Evolutionary conservation across 2,329 filamentous ascomycete species (phyloP).

Genomic region (Magnaporthales sp.): DNA sequence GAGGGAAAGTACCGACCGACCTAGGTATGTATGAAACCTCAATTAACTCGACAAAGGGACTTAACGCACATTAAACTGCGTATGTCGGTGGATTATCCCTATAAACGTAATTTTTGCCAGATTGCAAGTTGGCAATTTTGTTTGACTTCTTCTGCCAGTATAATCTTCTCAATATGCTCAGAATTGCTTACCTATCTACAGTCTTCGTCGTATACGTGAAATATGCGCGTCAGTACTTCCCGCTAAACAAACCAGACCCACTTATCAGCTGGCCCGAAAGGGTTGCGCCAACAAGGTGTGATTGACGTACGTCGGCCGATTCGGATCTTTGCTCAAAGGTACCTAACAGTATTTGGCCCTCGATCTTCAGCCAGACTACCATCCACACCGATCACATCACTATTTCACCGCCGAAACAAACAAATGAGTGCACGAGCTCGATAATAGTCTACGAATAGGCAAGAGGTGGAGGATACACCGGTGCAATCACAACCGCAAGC

Average conservation of each 20-base stretch:
- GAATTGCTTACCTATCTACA: no score
- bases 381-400: neutral
- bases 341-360: neutral
- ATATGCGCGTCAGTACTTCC: no score
- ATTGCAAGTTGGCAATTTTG: no score
- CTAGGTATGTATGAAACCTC: neutral
- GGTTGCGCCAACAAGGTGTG: neutral
- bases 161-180: no score
- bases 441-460: neutral
- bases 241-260: neutral
- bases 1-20: neutral
- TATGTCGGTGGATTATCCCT: no score
- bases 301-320: neutral
- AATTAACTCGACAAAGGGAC: neutral
- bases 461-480: neutral
- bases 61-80: neutral
- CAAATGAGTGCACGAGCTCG: neutral
- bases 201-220: no score
- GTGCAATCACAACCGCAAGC: neutral
- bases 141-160: no score
- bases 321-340: neutral
- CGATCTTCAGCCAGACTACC: neutral
- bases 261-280: neutral
- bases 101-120: no score
- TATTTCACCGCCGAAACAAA: neutral